Conservation (phyloP, 108 stramenopile species). For the Fragilaria crotonensis region DNA sequence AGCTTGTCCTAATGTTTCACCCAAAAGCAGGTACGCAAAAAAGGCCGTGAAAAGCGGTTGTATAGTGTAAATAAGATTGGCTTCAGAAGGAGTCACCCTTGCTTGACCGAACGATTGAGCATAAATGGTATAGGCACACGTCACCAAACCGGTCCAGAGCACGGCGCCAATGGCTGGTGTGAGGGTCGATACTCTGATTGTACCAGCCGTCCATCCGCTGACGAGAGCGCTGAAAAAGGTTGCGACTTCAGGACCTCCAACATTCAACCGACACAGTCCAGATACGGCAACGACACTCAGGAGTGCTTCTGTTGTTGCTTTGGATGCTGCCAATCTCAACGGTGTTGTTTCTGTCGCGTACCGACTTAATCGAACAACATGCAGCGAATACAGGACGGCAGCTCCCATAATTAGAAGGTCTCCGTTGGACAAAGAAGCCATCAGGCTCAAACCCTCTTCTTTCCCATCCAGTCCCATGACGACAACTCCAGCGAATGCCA, state of each 20-base stretch:
- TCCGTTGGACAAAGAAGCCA: constrained; percentile 26
- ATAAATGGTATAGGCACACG: constrained; percentile 76
- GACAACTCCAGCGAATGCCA: constrained; percentile 70
- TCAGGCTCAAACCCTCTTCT: background rate
- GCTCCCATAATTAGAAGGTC: constrained; percentile 64
- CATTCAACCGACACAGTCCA: background rate
- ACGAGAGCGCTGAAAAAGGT: constrained; percentile 31
- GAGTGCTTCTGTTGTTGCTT: constrained; percentile 60
- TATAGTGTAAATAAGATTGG: constrained; percentile 79
- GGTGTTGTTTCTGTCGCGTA: constrained; percentile 59
- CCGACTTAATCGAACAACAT: constrained; percentile 70
- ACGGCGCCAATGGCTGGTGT: constrained; percentile 39
- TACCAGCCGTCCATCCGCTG: constrained; percentile 23
- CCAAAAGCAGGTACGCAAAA: constrained; percentile 64
- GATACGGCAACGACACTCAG: constrained; percentile 32
- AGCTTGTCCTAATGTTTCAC: constrained; percentile 49
- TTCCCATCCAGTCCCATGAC: constrained; percentile 65
- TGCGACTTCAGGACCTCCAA: constrained; percentile 36
- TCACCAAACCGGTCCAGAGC: constrained; percentile 75
- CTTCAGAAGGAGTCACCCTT: constrained; percentile 56
- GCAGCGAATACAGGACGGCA: constrained; percentile 68
- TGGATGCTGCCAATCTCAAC: constrained; percentile 60
- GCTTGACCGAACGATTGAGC: constrained; percentile 82
- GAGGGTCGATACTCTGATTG: constrained; percentile 16
- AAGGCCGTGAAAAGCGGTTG: constrained; percentile 79